phyloP scores from a whole-genome alignment of 169 alveolate genomes.

The Plasmodium chabaudi region DNA sequence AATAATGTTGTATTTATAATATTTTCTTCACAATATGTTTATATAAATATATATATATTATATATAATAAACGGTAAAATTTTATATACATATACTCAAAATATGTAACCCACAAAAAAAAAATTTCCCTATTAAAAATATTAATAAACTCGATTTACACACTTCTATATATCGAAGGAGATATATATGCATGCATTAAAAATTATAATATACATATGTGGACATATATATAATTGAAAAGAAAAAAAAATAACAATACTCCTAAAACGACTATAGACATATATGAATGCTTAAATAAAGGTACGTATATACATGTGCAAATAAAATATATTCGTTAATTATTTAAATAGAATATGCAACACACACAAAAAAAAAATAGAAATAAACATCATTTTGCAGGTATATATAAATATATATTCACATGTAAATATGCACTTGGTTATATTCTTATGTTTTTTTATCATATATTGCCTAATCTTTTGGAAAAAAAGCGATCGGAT shows the following conservation, averaged over 20 bases:
- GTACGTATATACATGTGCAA: constrained; percentile 9
- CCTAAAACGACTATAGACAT: not conserved
- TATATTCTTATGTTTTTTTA: not conserved
- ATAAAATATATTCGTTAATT: constrained; percentile 28
- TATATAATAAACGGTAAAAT: no score
- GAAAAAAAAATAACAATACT: no score
- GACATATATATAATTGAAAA: not conserved
- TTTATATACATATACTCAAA: constrained; percentile 6
- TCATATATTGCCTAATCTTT: not conserved
- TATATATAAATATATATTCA: constrained; percentile 13
- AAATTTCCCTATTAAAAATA: not conserved
- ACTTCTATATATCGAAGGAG: constrained; percentile 4
- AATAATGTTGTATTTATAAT: constrained; percentile 8
- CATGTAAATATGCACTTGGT: constrained; percentile 19
- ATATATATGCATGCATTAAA: constrained; percentile 7
- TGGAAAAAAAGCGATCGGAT: constrained; percentile 5
- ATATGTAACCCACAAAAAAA: constrained; percentile 8
- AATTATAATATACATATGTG: constrained; percentile 8
- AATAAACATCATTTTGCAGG: constrained; percentile 6
- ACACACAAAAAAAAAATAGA: constrained; percentile 28
- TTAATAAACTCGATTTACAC: not conserved
- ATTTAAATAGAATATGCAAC: constrained; percentile 19
- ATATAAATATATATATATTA: not conserved
- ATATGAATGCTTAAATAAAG: constrained; percentile 10
- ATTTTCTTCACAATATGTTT: constrained; percentile 8